phyloP scores from a whole-genome alignment of 1,284 basidiomycete genomes.

The Rhizoctonia solani region DNA sequence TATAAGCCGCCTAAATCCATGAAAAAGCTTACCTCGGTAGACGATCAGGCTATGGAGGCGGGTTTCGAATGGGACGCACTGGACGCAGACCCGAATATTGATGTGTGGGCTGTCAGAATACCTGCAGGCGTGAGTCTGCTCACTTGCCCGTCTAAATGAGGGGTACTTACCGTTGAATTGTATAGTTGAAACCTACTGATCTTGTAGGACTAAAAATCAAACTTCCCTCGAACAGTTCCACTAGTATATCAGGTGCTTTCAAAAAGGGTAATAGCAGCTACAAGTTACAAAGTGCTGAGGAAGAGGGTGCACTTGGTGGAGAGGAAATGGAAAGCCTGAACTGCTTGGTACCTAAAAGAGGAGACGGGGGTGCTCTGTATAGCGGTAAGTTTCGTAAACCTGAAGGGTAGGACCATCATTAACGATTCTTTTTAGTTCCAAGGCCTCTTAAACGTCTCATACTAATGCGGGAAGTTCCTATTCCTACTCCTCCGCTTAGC shows the following conservation, averaged over 20 bases:
- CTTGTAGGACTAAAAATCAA: slow-evolving; percentile 33
- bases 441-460: slow-evolving; percentile 33
- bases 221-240: slow-evolving; percentile 6
- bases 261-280: slow-evolving; percentile 19
- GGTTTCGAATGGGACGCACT: slow-evolving; percentile 36
- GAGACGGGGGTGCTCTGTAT: slow-evolving; percentile 19
- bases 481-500: slow-evolving; percentile 19
- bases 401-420: no score
- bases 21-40: slow-evolving; percentile 10
- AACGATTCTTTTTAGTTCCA: no score
- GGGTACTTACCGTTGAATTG: neutral
- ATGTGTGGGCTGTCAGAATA: slow-evolving; percentile 37
- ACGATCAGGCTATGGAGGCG: slow-evolving; percentile 2
- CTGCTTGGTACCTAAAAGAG: slow-evolving; percentile 29
- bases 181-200: slow-evolving; percentile 36
- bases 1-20: slow-evolving; percentile 15
- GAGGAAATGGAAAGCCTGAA: slow-evolving; percentile 34
- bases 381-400: no score
- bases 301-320: neutral
- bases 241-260: slow-evolving; percentile 6
- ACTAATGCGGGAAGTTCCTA: slow-evolving; percentile 31
- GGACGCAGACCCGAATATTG: slow-evolving; percentile 34
- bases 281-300: slow-evolving; percentile 1
- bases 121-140: slow-evolving; percentile 34
- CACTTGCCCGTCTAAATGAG: neutral